A percentile compares a stretch with the other conserved stretches of the same genome.
These are phyloP conservation scores for Elongisporangium anandrum DNA, from an alignment of 352 stramenopile species.

Conservation along the genomic window DNA sequence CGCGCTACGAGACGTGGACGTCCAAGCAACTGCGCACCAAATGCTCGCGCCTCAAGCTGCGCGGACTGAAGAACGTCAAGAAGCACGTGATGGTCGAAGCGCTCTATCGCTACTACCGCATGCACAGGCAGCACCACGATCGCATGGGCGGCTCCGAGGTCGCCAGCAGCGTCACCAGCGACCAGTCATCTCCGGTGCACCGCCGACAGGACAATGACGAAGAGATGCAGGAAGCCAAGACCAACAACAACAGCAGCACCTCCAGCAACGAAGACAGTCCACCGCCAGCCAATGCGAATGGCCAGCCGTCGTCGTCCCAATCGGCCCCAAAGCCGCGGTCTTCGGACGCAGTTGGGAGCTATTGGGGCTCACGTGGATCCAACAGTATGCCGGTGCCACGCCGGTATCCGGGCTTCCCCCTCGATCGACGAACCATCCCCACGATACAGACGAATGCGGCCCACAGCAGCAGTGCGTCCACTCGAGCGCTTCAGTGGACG, in stretches of 20 bases:
- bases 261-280: not conserved
- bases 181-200: not conserved
- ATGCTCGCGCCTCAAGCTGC: constrained; percentile 75
- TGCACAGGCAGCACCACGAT: constrained; percentile 45
- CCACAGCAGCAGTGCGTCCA: not conserved
- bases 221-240: constrained; percentile 16
- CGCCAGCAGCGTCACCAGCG: constrained; percentile 7
- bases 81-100: constrained; percentile 85
- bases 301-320: not conserved
- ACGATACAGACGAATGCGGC: not conserved
- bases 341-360: not conserved
- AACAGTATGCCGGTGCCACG: not conserved
- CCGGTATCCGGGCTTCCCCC: not conserved
- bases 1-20: constrained; percentile 76
- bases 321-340: not conserved
- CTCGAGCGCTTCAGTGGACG: not conserved
- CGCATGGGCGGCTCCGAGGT: not conserved
- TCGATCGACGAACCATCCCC: not conserved
- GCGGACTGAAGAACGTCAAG: constrained; percentile 80
- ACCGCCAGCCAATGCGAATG: not conserved
- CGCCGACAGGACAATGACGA: constrained; percentile 21
- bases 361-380: not conserved
- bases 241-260: not conserved
- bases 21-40: constrained; percentile 82
- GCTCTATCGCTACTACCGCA: constrained; percentile 74